Evolutionary conservation across 2,329 filamentous ascomycete genomes (phyloP), one percentile per base, ranked within the genome.

Genomic region (Seiridium cupressi): DNA sequence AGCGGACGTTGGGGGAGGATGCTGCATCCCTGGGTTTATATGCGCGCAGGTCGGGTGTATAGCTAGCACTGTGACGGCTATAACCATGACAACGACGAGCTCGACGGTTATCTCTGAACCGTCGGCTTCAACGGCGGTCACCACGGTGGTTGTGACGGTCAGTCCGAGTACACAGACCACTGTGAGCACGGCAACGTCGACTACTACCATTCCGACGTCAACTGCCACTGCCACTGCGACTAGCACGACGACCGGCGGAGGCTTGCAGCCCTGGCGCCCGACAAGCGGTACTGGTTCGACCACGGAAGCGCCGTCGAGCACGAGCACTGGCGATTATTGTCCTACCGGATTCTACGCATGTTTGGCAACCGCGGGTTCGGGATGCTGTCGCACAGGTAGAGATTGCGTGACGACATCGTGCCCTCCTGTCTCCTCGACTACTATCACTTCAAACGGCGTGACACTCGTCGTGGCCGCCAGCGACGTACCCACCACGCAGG

Each of bases 261-360:
- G 71, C 11, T 68, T 73, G 18, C 68, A 69, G 3, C 66, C 72
- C 10, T 68, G 69, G 44, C 67, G 72, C 5, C 65, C 72, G 32
- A 73, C 71, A 51, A 75, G 76, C 4, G 79, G 76, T 44, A 74
- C 54, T 51, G 64, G 70, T 60, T 66, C 70, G 60, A 75, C 74
- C 4, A 53, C 3, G 35, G 66, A 70, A 5, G 72, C 73, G 5
- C 74, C 76, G 18, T 34, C 60, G 5, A 57, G 48, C 46, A 53
- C 59, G 2, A 6, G 79, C 10, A 71, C 78, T 1, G 65, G 72
- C 13, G 74, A 74, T 38, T 79, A 83, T 67, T 98, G 94, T 68
- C 94, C 94, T 0, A 93, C 89, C 0, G 93, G 93, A 2, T 98
- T 93, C 79, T 98, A 98, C 74, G 89, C 92, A 55, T 98, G 94